Base-by-base conservation (phyloP, 2,329 filamentous ascomycete genomes). In the Pyricularia sp. region DNA sequence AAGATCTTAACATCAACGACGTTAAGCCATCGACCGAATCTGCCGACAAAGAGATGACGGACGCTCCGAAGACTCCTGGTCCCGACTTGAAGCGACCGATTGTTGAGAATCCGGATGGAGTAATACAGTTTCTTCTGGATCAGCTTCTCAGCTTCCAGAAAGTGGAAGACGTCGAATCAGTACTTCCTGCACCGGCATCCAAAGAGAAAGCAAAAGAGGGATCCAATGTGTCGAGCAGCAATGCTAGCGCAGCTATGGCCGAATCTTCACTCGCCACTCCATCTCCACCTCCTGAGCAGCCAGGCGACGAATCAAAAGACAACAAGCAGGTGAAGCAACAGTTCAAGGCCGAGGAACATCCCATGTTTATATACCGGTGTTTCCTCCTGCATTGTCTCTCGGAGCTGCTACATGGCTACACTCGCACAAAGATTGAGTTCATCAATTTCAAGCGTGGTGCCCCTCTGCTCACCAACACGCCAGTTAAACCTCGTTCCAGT, bases 381-480 rank as follows among this genome's bases (percentile, higher is more conserved):
- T 97, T 98, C 81, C 82, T 99, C 67, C 85, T 99, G 36, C 93
- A 95, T 76, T 97, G 94, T 75, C 82, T 99, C 58, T 90, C 93
- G 0, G 95, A 99, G 78, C 86, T 99, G 17, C 83, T 99, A 17
- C 89, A 92, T 69, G 96, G 91, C 75, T 99, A 98, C 81, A 97
- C 93, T 73, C 89, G 93, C 68, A 92, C 93, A 10, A 99, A 99
- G 83, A 88, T 99, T 63, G 96, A 99, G 77, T 98, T 99, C 77
- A 97, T 99, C 82, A 98, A 97, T 78, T 99, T 97, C 81, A 98
- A 96, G 73, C 90, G 94, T 70, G 97, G 94, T 76, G 90, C 92
- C 7, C 92, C 94, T 65, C 86, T 93, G 64, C 90, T 92, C 73
- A 90, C 90, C 12, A 89, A 88, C 68, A 98, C 95, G 1, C 95